Evolutionary conservation across 1,284 basidiomycete species (phyloP).

Genomic region (Malassezia yamatoensis): DNA sequence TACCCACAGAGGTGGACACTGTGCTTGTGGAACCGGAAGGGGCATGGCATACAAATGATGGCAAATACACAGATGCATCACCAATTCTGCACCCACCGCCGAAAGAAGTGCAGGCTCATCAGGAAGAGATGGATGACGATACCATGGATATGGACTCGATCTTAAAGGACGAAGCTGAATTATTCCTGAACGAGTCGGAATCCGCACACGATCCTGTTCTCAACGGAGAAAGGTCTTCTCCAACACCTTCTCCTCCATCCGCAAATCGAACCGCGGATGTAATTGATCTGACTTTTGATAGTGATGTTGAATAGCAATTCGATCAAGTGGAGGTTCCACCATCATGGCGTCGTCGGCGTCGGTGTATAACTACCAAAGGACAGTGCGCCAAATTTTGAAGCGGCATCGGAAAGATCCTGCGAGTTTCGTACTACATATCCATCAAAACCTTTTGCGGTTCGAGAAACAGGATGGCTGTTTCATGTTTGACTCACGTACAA

Average conservation of each 20-base stretch:
- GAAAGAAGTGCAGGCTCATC: neutral
- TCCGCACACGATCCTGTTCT: neutral
- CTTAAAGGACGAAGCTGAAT: neutral
- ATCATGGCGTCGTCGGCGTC: conserved; percentile 44
- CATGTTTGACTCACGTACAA: conserved; percentile 39
- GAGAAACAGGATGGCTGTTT: conserved; percentile 44
- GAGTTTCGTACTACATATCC: conserved; percentile 37
- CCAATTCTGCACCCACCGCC: neutral
- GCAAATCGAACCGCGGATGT: conserved; percentile 9
- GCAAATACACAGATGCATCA: conserved; percentile 55
- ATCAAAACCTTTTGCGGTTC: conserved; percentile 39
- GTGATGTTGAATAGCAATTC: conserved; percentile 10
- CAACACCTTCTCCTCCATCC: neutral
- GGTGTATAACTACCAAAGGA: conserved; percentile 43
- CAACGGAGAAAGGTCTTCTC: neutral
- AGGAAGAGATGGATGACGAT: neutral
- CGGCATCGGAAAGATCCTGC: conserved; percentile 40
- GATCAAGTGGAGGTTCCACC: neutral
- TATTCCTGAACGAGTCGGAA: neutral
- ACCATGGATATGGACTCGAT: neutral
- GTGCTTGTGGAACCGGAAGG: conserved; percentile 88
- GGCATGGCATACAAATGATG: conserved; percentile 84
- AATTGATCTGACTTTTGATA: conserved; percentile 20
- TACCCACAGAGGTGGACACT: conserved; percentile 71
- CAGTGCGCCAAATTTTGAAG: conserved; percentile 40